Conservation (phyloP, 805 yeast genomes). For the Saccharomyces jurei region DNA sequence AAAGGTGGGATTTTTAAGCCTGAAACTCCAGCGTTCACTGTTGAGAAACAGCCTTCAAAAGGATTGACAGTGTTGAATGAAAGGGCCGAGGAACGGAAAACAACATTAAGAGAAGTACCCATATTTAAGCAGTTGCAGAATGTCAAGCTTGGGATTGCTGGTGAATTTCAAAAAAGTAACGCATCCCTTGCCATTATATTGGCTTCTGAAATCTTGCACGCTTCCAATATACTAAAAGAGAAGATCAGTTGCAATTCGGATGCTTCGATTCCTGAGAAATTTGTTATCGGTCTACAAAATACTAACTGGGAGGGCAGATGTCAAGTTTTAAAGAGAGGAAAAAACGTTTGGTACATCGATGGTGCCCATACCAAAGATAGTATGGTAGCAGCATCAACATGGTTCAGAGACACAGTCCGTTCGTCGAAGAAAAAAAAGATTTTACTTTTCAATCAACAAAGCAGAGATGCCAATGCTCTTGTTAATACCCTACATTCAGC, state of each 20-base stretch:
- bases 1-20: slow-evolving; percentile 86
- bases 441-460: slow-evolving; percentile 87
- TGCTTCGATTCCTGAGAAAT: slow-evolving; percentile 38
- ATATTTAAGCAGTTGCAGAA: slow-evolving; percentile 32
- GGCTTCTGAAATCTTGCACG: slow-evolving; percentile 50
- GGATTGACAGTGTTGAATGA: slow-evolving; percentile 50
- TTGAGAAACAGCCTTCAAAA: slow-evolving; percentile 46
- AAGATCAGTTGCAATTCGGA: slow-evolving; percentile 7
- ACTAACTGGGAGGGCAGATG: slow-evolving; percentile 96
- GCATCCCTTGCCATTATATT: slow-evolving; percentile 82
- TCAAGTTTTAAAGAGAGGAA: slow-evolving; percentile 49
- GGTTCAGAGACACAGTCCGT: slow-evolving; percentile 46
- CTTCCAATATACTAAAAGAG: slow-evolving; percentile 37
- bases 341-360: slow-evolving; percentile 72
- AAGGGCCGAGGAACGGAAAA: slow-evolving; percentile 61
- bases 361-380: slow-evolving; percentile 96
- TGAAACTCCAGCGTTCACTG: slow-evolving; percentile 59
- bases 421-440: slow-evolving; percentile 32
- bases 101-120: slow-evolving; percentile 45
- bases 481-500: slow-evolving; percentile 44
- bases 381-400: slow-evolving; percentile 66
- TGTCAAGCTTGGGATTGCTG: slow-evolving; percentile 62
- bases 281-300: slow-evolving; percentile 49
- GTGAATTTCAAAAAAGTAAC: slow-evolving; percentile 74
- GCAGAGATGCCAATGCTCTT: slow-evolving; percentile 70